Base-by-base conservation (phyloP, 345 rosid species). In the Aquilaria malaccensis region DNA sequence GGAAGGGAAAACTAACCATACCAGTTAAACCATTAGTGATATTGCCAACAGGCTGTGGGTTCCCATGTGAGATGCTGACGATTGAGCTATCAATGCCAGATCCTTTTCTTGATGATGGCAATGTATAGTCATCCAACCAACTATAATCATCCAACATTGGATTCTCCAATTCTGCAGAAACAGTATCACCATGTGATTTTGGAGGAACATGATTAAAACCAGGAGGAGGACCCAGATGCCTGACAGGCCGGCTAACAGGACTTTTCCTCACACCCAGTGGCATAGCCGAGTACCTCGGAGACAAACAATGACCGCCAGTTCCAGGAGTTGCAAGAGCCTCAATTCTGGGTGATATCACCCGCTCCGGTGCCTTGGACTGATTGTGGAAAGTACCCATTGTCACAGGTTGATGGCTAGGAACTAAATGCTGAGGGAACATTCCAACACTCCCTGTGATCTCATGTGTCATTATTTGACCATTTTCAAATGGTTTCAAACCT, bases 201-300 rank as follows among this genome's bases (percentile, higher is more conserved):
- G 80, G 37, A 64, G 93, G 95, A 63, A 78, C 82, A 70, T 81
- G 62, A 60, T 77, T 73, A 76, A 94, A 94, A 49, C 99, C 97
- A 59, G 97, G 99, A 0, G 99, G 99, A 63, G 99, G 99, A 48
- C 97, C 99, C 60, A 76, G 83, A 66, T 83, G 91, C 82, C 95
- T 79, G 47, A 72, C 67, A 53, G 96, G 82, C 51, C 95, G 89
- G 79, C 83, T 71, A 67, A 93, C 89, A 30, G 98, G 95, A 81
- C 59, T 89, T 75, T 80, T 93, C 61, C 78, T 80, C 12, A 53
- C 49, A 43, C 75, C 66, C 47, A 76, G 60, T 11, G 82, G 80
- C 33, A 70, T 69, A 59, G 74, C 64, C 48, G 80, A 56, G 63
- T 74, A 4, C 66, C 74, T 80, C n/a, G 64, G 67, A 61, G 72